A percentile compares a stretch with the other conserved stretches of the same genome.
Evolutionary conservation across 805 yeast genomes (phyloP).

Genomic region (Hanseniaspora lachancei): DNA sequence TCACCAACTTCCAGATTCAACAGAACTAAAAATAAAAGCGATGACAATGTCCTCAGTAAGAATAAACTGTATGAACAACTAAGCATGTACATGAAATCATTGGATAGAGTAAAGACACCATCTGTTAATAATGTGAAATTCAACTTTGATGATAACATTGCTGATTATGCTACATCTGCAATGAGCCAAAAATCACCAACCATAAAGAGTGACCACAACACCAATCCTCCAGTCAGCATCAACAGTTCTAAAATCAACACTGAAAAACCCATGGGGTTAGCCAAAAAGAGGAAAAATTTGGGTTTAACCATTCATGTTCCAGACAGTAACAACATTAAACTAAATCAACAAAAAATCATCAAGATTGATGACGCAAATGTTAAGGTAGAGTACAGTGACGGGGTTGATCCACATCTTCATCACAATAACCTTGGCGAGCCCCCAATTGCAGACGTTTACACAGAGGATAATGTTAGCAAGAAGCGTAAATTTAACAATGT

Average conservation of each 20-base stretch:
- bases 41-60: conserved; percentile 1
- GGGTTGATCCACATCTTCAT: not conserved
- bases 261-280: not conserved
- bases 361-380: conserved; percentile 42
- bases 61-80: conserved; percentile 44
- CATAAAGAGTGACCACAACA: not conserved
- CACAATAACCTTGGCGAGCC: conserved; percentile 4
- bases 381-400: conserved; percentile 27
- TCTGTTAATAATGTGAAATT: not conserved
- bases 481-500: conserved; percentile 2
- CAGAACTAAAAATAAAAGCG: not conserved
- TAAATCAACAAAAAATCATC: not conserved
- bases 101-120: conserved; percentile 17
- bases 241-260: not conserved
- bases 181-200: not conserved
- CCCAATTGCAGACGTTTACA: not conserved
- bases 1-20: not conserved
- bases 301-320: conserved; percentile 6
- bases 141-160: not conserved
- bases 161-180: not conserved
- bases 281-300: not conserved
- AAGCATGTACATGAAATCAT: conserved; percentile 28
- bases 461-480: not conserved
- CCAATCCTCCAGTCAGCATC: not conserved
- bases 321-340: conserved; percentile 15